Conservation (phyloP, 2,329 filamentous ascomycete species). For the Ascochyta lentis region DNA sequence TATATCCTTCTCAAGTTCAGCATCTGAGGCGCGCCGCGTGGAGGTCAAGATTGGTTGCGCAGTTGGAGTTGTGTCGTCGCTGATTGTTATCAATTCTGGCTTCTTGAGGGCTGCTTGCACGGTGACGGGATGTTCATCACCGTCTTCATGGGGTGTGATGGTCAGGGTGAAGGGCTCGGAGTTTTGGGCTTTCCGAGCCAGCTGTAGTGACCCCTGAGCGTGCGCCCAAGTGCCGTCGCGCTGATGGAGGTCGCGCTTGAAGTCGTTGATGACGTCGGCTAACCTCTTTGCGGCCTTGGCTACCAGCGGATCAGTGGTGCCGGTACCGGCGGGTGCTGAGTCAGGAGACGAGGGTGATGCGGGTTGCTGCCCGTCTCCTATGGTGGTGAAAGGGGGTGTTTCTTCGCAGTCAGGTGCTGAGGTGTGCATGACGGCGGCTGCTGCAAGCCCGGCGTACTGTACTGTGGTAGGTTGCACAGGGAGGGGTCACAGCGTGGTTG, state of each 20-base stretch:
- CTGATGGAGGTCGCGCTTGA: slow-evolving; percentile 32
- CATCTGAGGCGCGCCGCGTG: slow-evolving; percentile 24
- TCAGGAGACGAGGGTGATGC: slow-evolving; percentile 11
- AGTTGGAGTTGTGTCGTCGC: slow-evolving; percentile 1
- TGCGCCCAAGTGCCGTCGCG: slow-evolving; percentile 24
- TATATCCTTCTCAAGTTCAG: slow-evolving; percentile 26
- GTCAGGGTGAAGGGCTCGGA: slow-evolving; percentile 5
- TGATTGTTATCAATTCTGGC: slow-evolving; percentile 1
- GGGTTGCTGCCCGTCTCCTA: not conserved
- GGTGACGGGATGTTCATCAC: slow-evolving; percentile 25
- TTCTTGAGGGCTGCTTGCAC: slow-evolving; percentile 19
- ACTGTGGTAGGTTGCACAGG: slow-evolving; percentile 3
- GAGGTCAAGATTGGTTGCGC: slow-evolving; percentile 10
- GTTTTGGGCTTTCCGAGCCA: slow-evolving; percentile 10
- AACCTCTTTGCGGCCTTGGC: slow-evolving; percentile 27
- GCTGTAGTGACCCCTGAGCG: slow-evolving; percentile 24
- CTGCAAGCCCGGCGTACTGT: slow-evolving; percentile 1
- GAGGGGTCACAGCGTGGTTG: slow-evolving; percentile 5
- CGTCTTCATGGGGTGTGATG: slow-evolving; percentile 16
- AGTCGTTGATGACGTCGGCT: slow-evolving; percentile 35
- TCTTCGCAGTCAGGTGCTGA: slow-evolving; percentile 18
- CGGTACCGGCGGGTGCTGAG: slow-evolving; percentile 1
- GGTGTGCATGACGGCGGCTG: slow-evolving; percentile 19
- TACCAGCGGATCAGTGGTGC: slow-evolving; percentile 26
- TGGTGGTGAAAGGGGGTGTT: slow-evolving; percentile 6